Evolutionary conservation across 352 stramenopile genomes (phyloP), one percentile per base, ranked within the genome.

Genomic region (Phytophthora nicotianae): DNA sequence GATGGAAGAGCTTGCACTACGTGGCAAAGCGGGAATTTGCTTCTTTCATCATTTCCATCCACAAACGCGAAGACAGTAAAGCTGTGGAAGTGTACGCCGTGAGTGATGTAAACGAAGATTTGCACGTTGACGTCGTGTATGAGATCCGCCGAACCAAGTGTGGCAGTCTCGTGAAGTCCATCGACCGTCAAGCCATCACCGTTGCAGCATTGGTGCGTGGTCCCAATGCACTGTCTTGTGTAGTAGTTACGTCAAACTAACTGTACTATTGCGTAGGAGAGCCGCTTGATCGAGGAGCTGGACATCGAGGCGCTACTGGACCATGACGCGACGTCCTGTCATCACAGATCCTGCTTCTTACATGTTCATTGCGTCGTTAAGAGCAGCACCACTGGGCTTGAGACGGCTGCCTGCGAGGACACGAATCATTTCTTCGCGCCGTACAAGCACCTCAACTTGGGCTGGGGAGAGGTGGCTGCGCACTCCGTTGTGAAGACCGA

Each of bases 1-100:
- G 77, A 37, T 93, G 86, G 82, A 96, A 96, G 65, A 87, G 79
- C 33, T 70, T 96, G 24, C 87, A 95, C 53, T 89, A 93, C 55
- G 77, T 88, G 26, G 74, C 88, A 17, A 80, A 81, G 57, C 78
- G 81, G 9, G 70, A 78, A 17, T 93, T 89, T 72, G 81, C 84
- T 45, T 84, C 87, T 21, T 77, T 95, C 27, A 58, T 89, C 23
- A 33, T 91, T 23, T 82, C 78, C 20, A 62, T 81, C 5, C 61
- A 79, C 33, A 35, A 76, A 19, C 62, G 58, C n/a, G 16, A 40
- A 2, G 52, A 67, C n/a, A 57, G 45, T 5, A 37, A 55, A 33
- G 21, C n/a, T n/a, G 23, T 90, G 5, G 46, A 75, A 53, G 45
- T 86, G 8, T 66, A 73, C 16, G 77, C 61, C 6, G 70, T 90